A percentile compares a stretch with the other conserved stretches of the same genome.
Evolutionary conservation across 169 alveolate genomes (phyloP).

Genomic region (Blepharisma undulans): DNA sequence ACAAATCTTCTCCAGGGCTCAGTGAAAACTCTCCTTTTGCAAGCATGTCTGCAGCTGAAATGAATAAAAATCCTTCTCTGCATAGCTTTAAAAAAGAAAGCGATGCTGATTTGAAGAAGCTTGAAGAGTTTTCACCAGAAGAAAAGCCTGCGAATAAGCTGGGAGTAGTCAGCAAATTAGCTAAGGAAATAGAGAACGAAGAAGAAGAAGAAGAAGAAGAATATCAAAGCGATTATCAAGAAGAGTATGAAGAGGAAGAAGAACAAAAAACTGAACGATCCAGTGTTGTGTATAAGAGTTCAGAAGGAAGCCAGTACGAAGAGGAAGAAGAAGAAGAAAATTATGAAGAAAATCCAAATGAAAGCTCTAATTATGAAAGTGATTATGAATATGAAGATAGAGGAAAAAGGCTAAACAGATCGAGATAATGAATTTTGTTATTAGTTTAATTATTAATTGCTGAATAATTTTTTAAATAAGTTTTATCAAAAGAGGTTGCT

Average conservation of each 20-base stretch:
- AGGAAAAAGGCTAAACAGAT: neutral
- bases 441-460: neutral
- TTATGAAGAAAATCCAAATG: neutral
- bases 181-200: neutral
- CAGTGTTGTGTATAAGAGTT: neutral
- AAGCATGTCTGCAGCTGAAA: conserved; percentile 6
- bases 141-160: neutral
- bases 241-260: neutral
- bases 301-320: neutral
- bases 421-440: neutral
- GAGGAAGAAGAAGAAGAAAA: neutral
- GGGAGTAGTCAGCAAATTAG: neutral
- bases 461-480: no score
- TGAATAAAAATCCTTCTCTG: neutral
- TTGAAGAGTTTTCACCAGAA: neutral
- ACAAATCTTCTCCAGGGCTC: neutral
- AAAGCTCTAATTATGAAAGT: neutral
- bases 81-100: neutral
- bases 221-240: neutral
- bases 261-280: neutral
- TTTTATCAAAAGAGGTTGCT: neutral
- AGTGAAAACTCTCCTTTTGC: conserved; percentile 24
- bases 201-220: neutral
- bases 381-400: neutral
- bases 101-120: neutral